A percentile compares a stretch with the other conserved stretches of the same genome.
Conservation (phyloP, 1,284 basidiomycete genomes). For the Trametes versicolor region DNA sequence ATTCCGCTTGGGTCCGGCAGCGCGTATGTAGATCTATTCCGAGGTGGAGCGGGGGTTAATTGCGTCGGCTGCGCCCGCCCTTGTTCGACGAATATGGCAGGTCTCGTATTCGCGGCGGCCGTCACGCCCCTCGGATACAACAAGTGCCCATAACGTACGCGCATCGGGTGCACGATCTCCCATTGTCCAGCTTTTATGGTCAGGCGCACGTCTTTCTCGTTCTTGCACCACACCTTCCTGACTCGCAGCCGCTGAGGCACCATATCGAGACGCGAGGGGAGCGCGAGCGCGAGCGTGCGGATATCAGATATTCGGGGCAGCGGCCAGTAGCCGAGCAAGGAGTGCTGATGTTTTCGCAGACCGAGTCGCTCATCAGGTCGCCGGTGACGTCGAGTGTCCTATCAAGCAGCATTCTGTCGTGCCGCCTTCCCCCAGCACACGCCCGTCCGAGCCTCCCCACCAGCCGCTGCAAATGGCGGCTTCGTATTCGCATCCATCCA, state of each 20-base stretch:
- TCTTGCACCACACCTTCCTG: not conserved
- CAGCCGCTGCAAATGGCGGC: constrained; percentile 1
- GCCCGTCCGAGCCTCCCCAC: not conserved
- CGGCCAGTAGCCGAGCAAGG: constrained; percentile 15
- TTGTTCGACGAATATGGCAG: constrained; percentile 29
- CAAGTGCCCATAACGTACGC: constrained; percentile 22
- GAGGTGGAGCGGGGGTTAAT: not conserved
- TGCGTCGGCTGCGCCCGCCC: constrained; percentile 6
- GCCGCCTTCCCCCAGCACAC: not conserved
- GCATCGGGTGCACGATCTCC: constrained; percentile 23
- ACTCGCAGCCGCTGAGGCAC: not conserved
- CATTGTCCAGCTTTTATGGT: constrained; percentile 24
- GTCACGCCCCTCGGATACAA: constrained; percentile 18
- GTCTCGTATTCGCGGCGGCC: constrained; percentile 18
- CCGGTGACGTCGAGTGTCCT: constrained; percentile 25
- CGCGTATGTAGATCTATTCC: not conserved
- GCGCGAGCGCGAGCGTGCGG: not conserved
- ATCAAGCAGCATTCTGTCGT: constrained; percentile 9
- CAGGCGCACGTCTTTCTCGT: not conserved
- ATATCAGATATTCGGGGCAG: not conserved
- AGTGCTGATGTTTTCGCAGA: constrained; percentile 16
- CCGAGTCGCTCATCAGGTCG: constrained; percentile 16
- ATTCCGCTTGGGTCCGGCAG: not conserved
- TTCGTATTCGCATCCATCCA: constrained; percentile 14
- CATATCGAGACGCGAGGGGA: not conserved